phyloP scores from a whole-genome alignment of 495 filamentous ascomycete genomes.

The Hypoxylon fuscum region DNA sequence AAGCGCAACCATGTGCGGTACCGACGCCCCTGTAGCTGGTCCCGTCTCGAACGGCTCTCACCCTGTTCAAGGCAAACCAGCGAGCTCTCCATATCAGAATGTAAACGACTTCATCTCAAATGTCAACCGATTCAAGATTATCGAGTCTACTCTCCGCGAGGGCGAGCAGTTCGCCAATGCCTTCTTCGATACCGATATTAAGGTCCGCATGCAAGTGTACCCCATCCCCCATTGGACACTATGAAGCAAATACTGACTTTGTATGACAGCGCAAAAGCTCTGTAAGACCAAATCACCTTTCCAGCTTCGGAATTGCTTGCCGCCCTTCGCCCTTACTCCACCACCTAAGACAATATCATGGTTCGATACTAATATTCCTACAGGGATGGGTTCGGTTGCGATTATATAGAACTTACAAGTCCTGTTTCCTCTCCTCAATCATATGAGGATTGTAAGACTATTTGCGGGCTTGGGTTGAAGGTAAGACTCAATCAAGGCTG shows the following conservation, averaged over 20 bases:
- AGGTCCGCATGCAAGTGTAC: no score
- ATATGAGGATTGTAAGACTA: constrained; percentile 79
- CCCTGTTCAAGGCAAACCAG: not conserved
- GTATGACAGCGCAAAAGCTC: not conserved
- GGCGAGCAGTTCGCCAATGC: constrained; percentile 94
- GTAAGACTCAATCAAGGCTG: no score
- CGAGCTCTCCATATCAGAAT: constrained; percentile 72
- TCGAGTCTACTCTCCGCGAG: constrained; percentile 90
- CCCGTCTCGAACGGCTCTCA: not conserved
- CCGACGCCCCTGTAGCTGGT: not conserved
- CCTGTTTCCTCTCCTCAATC: constrained; percentile 86
- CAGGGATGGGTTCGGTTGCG: constrained; percentile 86
- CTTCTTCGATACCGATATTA: constrained; percentile 92
- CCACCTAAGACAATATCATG: not conserved
- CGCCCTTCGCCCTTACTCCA: constrained; percentile 55
- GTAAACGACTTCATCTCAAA: constrained; percentile 93
- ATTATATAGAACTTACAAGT: constrained; percentile 89
- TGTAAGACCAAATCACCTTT: constrained; percentile 18
- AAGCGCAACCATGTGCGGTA: not conserved
- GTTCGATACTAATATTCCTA: not conserved
- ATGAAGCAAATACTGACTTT: not conserved
- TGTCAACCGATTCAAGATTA: constrained; percentile 88
- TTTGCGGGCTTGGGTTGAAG: constrained; percentile 92
- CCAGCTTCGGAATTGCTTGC: constrained; percentile 21
- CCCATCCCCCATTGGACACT: not conserved